Evolutionary conservation across 108 stramenopile species (phyloP), one percentile per base, ranked within the genome.

Genomic region (Schizochytrium sp.): DNA sequence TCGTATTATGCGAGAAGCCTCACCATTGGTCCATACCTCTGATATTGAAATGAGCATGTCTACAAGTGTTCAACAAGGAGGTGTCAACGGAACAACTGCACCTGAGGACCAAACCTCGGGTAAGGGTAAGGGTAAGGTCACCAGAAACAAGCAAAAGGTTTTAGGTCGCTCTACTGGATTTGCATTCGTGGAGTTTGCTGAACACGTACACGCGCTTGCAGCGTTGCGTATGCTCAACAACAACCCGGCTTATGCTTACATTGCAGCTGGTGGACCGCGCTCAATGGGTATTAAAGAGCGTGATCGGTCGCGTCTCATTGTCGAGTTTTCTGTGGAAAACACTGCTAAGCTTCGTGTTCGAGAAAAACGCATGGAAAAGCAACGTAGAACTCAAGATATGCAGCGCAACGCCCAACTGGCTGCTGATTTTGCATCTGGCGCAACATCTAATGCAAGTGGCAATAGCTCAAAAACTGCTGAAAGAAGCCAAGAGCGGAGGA

Each of bases 121-220:
- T 15, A 12, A 69, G 64, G 28, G 5, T 7, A 83, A 55, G 53
- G 76, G 76, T 10, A 83, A 83, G 47, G 64, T 69, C 12, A 69
- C 64, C 42, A 38, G 64, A 2, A 15, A 15, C 64, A 83, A 83
- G 76, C 47, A 83, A 55, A 83, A 83, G 57, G 73, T 88, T 19
- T 89, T 91, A 57, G 91, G 91, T 57, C 93, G 94, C 3, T 97
- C 96, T 72, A 95, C 96, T 87, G 99, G 99, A 38, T 99, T 97
- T 92, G 99, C 94, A n/a, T 99, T 99, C 94, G 97, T 96, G 45
- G 98, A 99, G 91, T 99, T 99, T 89, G 92, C 94, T 7, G 94
- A 97, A 90, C 99, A 99, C 93, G 94, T 93, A 15, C 96, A 97
- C 94, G 98, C 99, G 4, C 91, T 99, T 76, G 98, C 98, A 3